These are phyloP conservation scores for Neofusicoccum kwambonambiense DNA, from an alignment of 2,329 filamentous ascomycete genomes.

Conservation along the genomic window DNA sequence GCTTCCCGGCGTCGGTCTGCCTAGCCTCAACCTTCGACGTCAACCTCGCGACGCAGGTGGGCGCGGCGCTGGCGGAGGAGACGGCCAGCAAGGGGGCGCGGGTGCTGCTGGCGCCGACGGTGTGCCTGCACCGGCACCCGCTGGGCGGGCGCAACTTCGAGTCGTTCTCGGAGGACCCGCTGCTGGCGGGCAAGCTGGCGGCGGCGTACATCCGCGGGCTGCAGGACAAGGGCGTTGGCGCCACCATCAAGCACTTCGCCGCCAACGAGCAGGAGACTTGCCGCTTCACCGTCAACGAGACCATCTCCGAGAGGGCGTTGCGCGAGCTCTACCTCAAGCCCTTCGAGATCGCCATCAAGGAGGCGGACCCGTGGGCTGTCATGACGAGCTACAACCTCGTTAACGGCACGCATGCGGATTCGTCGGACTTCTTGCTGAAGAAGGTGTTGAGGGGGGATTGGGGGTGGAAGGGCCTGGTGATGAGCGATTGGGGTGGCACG, in stretches of 20 bases:
- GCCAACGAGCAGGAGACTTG: constrained; percentile 72
- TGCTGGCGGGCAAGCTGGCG: constrained; percentile 71
- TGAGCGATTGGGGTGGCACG: constrained; percentile 44
- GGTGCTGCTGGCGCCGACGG: constrained; percentile 72
- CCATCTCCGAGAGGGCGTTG: constrained; percentile 63
- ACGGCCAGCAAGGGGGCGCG: constrained; percentile 70
- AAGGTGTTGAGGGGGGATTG: constrained; percentile 43
- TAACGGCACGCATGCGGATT: constrained; percentile 55
- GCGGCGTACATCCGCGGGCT: constrained; percentile 70
- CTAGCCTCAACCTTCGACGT: constrained; percentile 78
- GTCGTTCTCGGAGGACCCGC: constrained; percentile 80
- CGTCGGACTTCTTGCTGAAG: constrained; percentile 42
- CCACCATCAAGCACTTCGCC: constrained; percentile 77
- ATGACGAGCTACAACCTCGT: constrained; percentile 69
- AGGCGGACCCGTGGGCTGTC: constrained; percentile 65
- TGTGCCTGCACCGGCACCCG: constrained; percentile 81
- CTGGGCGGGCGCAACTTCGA: constrained; percentile 83
- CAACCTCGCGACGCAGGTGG: constrained; percentile 66
- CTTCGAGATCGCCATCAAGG: constrained; percentile 69
- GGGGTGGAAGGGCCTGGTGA: constrained; percentile 41
- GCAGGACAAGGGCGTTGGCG: constrained; percentile 70
- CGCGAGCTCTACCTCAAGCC: constrained; percentile 70
- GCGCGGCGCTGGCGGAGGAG: constrained; percentile 69
- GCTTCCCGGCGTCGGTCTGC: constrained; percentile 77
- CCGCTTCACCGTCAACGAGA: constrained; percentile 62